Base-by-base conservation (phyloP, 306 rosid species). In the Leucaena leucocephala region DNA sequence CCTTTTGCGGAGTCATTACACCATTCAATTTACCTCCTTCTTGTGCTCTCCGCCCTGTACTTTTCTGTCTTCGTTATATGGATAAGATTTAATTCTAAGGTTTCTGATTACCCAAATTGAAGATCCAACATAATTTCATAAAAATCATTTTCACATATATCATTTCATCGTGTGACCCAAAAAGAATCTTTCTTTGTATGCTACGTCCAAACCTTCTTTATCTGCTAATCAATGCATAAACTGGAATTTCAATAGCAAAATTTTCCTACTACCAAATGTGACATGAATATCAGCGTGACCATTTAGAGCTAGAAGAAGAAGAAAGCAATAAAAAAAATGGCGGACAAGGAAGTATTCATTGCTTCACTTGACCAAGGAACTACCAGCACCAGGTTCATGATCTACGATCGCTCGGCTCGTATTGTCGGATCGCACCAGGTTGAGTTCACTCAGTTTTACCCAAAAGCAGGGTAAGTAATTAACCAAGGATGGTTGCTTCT, bases 311-410 rank as follows among this genome's bases (percentile, higher is more conserved):
- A 38, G 48, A 70, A 66, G 68, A 81, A 49, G 33, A 27, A 68
- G 7, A 61, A 33, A 61, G n/a, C 6, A 27, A 12, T 27, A 27
- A 12, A 34, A 27, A 27, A 19, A 38, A 90, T 84, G 92, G 79
- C 93, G 5, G 71, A 71, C 34, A 70, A 85, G 44, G 86, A 82
- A 6, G 88, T 82, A 19, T 94, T 69, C n/a, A 3, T 94, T 54
- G 97, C 93, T 1, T 84, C 98, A 15, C 84, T 94, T 68, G 97
- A 94, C 46, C 98, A 94, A 76, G 98, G 98, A 49, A 94, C 97
- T 33, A 92, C 90, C 52, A 94, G 98, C 43, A 89, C 89, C 76
- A 91, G 97, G 72, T 92, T 94, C 88, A 84, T 94, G 17, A 87
- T 94, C 65, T 95, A 95, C 33, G 94, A 95, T 17, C 78, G 36